Conservation (phyloP, 176 grass and related monocot genomes). For the Cymbopogon citratus region DNA sequence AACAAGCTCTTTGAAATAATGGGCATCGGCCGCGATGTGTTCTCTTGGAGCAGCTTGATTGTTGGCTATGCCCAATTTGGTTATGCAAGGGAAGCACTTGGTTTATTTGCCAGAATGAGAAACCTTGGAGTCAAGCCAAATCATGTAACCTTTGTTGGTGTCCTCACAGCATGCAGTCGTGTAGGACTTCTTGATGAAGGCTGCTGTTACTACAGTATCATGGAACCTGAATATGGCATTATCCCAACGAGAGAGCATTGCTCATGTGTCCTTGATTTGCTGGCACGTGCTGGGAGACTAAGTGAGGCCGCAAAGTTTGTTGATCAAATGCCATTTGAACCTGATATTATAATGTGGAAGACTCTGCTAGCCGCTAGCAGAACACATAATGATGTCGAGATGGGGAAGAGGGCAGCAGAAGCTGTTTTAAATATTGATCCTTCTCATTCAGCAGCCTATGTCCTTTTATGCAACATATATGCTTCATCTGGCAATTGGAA, state of each 20-base stretch:
- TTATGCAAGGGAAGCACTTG: conserved; percentile 48
- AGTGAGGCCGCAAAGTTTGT: conserved; percentile 65
- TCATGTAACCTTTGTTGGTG: conserved; percentile 78
- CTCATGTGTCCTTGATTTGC: conserved; percentile 74
- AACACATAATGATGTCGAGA: conserved; percentile 60
- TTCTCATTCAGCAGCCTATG: conserved; percentile 68
- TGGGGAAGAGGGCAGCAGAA: conserved; percentile 71
- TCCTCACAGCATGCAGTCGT: conserved; percentile 77
- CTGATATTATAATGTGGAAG: conserved; percentile 79
- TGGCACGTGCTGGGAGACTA: conserved; percentile 76
- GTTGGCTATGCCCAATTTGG: conserved; percentile 85
- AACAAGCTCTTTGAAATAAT: conserved; percentile 61
- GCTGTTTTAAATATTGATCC: conserved; percentile 54
- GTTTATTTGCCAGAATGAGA: conserved; percentile 58
- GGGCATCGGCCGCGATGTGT: conserved; percentile 40
- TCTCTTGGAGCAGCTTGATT: conserved; percentile 92
- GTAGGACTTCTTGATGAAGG: conserved; percentile 71
- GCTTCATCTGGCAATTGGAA: conserved; percentile 82
- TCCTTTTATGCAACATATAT: conserved; percentile 82
- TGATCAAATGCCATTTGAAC: conserved; percentile 63
- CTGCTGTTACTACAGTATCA: conserved; percentile 65
- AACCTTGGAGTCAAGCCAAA: conserved; percentile 48
- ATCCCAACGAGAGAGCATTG: conserved; percentile 60
- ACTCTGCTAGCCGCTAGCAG: conserved; percentile 65
- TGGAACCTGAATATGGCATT: conserved; percentile 56